phyloP scores from a whole-genome alignment of 2,329 filamentous ascomycete genomes.

The Fusarium circinatum region DNA sequence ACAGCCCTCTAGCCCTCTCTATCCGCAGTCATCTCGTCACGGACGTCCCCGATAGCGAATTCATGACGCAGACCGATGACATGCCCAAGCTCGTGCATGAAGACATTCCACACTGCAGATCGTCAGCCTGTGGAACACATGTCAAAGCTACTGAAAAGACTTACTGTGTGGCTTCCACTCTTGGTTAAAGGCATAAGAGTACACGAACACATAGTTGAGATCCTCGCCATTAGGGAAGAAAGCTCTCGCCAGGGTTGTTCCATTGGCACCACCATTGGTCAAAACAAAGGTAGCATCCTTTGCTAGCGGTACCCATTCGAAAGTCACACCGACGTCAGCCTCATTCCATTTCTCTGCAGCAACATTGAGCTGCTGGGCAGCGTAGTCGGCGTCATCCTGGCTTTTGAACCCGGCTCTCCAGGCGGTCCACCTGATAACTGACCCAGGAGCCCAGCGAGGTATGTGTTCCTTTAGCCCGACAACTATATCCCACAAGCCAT shows the following conservation, averaged over 20 bases:
- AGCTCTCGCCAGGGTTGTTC: neutral
- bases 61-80: too few species aligned
- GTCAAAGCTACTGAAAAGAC: too few species aligned
- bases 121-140: fast-evolving
- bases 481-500: too few species aligned
- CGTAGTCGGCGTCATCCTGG: neutral
- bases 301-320: neutral
- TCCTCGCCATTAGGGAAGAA: neutral
- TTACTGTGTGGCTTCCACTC: neutral
- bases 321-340: neutral
- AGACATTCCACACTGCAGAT: too few species aligned
- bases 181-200: neutral
- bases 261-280: neutral
- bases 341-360: neutral
- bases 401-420: too few species aligned
- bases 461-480: too few species aligned
- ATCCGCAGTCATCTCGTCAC: too few species aligned
- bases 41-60: too few species aligned
- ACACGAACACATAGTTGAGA: neutral
- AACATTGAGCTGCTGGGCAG: neutral
- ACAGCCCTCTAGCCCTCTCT: too few species aligned
- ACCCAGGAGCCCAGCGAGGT: too few species aligned
- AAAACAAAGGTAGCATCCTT: neutral
- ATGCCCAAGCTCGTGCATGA: too few species aligned
- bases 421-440: too few species aligned